Percentiles rank a stretch among this genome's conserved stretches.
Evolutionary conservation across 306 rosid genomes (phyloP).

Genomic region (Gastrolobium bilobum): DNA sequence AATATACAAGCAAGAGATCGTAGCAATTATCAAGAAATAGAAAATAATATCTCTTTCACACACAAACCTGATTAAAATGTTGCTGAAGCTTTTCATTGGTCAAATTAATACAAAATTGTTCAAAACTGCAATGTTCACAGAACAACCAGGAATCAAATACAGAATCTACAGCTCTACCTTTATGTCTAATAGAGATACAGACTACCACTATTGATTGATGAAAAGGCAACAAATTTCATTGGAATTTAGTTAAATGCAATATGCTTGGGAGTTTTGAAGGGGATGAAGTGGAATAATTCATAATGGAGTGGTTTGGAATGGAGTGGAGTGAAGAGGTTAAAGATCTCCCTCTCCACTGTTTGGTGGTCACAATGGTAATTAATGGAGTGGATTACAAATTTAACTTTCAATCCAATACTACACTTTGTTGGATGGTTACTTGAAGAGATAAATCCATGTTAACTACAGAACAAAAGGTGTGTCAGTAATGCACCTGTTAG

Average conservation of each 20-base stretch:
- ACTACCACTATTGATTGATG: conserved; percentile 31
- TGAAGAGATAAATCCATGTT: conserved; percentile 42
- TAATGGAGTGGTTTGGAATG: neutral
- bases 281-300: conserved; percentile 1
- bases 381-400: conserved; percentile 30
- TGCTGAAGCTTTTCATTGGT: conserved; percentile 99
- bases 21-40: conserved; percentile 42
- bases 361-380: conserved; percentile 27
- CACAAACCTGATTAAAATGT: conserved; percentile 95
- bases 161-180: conserved; percentile 5
- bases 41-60: conserved; percentile 36
- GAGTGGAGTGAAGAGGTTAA: conserved; percentile 26
- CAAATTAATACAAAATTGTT: conserved; percentile 98
- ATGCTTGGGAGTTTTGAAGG: conserved; percentile 27
- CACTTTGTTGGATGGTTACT: conserved; percentile 39
- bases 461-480: conserved; percentile 60
- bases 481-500: conserved; percentile 88
- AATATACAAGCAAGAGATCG: conserved; percentile 41
- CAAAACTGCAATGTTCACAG: conserved; percentile 75
- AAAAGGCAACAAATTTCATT: conserved; percentile 10
- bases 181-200: conserved; percentile 19
- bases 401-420: conserved; percentile 31
- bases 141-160: conserved; percentile 34
- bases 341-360: conserved; percentile 13
- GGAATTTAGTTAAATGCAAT: conserved; percentile 30